Percentiles rank a stretch among this genome's conserved stretches.
Conservation (phyloP, 139 green algal genomes). For the Limnomonas spitsbergensis region DNA sequence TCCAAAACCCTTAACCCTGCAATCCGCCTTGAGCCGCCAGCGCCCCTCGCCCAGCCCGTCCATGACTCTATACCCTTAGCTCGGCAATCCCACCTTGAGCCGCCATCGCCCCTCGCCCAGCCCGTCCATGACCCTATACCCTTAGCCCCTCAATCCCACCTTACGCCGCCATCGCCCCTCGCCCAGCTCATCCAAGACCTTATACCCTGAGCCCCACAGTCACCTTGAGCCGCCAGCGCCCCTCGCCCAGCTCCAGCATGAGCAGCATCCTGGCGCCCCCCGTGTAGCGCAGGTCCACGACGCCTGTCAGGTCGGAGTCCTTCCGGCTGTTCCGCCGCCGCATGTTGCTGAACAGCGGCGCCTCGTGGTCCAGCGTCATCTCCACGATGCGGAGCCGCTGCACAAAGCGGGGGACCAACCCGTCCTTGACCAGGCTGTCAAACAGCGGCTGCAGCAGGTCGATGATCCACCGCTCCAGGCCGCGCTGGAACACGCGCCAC, state of each 20-base stretch:
- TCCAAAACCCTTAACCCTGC: too few species aligned
- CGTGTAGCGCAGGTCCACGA: conserved; percentile 67
- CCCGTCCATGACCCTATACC: conserved; percentile 89
- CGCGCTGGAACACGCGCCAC: conserved; percentile 92
- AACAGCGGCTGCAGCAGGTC: conserved; percentile 91
- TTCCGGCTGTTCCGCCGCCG: conserved; percentile 73
- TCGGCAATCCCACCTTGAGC: conserved; percentile 56
- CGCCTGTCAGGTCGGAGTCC: conserved; percentile 37
- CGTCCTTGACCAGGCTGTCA: conserved; percentile 68
- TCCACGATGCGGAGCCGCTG: conserved; percentile 83
- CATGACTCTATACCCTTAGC: too few species aligned
- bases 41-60: too few species aligned
- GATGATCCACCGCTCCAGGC: conserved; percentile 88
- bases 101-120: conserved; percentile 54
- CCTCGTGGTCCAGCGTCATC: conserved; percentile 93
- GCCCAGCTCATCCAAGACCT: too few species aligned
- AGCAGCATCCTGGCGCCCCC: conserved; percentile 90
- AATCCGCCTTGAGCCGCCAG: conserved; percentile 57
- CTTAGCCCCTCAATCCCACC: too few species aligned
- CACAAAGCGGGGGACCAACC: conserved; percentile 54
- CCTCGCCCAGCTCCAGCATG: conserved; percentile 74
- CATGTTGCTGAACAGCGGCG: conserved; percentile 89
- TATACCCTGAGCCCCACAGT: too few species aligned
- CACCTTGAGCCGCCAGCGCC: conserved; percentile 55
- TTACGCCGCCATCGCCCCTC: too few species aligned